Percentiles rank a stretch among this genome's conserved stretches.
These are phyloP conservation scores for Aegilops tauschii DNA, from an alignment of 176 grass and related monocot species.

Conservation along the genomic window DNA sequence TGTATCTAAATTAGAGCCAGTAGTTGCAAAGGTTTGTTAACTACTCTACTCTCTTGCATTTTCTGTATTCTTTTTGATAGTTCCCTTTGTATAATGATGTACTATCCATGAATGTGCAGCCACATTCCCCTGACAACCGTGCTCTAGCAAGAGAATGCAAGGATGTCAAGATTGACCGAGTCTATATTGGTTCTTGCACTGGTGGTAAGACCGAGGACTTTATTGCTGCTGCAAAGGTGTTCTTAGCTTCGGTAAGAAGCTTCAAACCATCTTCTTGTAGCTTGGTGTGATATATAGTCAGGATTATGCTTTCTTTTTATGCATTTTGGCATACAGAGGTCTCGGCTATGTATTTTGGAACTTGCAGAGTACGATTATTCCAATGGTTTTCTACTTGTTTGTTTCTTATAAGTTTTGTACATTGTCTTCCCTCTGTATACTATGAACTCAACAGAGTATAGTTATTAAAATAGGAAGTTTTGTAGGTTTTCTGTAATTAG, in stretches of 20 bases:
- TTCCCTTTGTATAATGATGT: not conserved
- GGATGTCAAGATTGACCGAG: constrained; percentile 89
- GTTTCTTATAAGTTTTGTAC: not conserved
- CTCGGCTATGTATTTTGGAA: not conserved
- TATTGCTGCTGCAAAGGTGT: constrained; percentile 83
- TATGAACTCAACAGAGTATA: not conserved
- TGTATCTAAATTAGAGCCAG: constrained; percentile 90
- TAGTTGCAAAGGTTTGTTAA: constrained; percentile 83
- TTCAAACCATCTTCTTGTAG: constrained; percentile 25
- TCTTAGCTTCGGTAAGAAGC: constrained; percentile 80
- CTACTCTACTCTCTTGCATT: not conserved
- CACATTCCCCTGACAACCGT: constrained; percentile 96
- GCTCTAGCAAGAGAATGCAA: constrained; percentile 97
- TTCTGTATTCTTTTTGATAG: not conserved
- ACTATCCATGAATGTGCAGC: constrained; percentile 44
- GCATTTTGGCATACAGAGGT: not conserved
- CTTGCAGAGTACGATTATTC: not conserved
- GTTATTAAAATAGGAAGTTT: not conserved
- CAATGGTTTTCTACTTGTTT: not conserved
- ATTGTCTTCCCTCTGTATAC: not conserved
- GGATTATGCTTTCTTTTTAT: not conserved
- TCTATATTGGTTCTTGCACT: constrained; percentile 98
- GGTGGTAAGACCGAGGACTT: constrained; percentile 97
- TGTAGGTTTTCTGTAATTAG: not conserved
- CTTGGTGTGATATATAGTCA: not conserved